These are phyloP conservation scores for Nemania diffusa DNA, from an alignment of 2,329 filamentous ascomycete genomes.

Conservation along the genomic window DNA sequence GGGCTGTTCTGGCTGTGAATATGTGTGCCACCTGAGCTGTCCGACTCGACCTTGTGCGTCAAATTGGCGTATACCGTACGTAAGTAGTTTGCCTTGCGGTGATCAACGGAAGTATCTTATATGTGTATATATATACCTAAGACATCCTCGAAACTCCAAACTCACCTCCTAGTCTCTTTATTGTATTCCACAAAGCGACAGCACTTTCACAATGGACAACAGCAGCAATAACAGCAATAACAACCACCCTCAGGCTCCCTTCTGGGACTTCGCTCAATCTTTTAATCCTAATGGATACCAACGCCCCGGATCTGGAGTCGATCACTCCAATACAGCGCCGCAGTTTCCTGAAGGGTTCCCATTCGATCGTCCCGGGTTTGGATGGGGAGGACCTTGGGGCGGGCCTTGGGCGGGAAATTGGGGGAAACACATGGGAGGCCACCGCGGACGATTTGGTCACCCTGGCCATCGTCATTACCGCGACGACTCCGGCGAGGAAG, in stretches of 20 bases:
- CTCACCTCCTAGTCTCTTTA: neutral
- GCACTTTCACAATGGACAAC: neutral
- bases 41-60: neutral
- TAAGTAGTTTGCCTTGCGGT: slow-evolving; percentile 12
- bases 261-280: slow-evolving; percentile 52
- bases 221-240: slow-evolving; percentile 37
- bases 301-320: slow-evolving; percentile 51
- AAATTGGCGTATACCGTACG: neutral
- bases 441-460: slow-evolving; percentile 33
- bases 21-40: too few species aligned
- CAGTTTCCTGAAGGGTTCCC: slow-evolving; percentile 51
- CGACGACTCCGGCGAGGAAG: slow-evolving; percentile 44
- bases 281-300: slow-evolving; percentile 44
- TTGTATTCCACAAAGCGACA: neutral
- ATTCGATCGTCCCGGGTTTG: slow-evolving; percentile 44
- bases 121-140: slow-evolving; percentile 5
- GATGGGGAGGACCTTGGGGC: slow-evolving; percentile 8
- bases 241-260: slow-evolving; percentile 35
- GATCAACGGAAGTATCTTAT: neutral
- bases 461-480: slow-evolving; percentile 41
- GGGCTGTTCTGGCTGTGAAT: neutral
- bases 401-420: slow-evolving; percentile 11
- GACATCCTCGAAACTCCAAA: neutral
- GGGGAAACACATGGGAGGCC: slow-evolving; percentile 14
- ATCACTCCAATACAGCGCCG: slow-evolving; percentile 47